A percentile compares a stretch with the other conserved stretches of the same genome.
Conservation (phyloP, 768 basidiomycete genomes). For the Lactarius hengduanensis region DNA sequence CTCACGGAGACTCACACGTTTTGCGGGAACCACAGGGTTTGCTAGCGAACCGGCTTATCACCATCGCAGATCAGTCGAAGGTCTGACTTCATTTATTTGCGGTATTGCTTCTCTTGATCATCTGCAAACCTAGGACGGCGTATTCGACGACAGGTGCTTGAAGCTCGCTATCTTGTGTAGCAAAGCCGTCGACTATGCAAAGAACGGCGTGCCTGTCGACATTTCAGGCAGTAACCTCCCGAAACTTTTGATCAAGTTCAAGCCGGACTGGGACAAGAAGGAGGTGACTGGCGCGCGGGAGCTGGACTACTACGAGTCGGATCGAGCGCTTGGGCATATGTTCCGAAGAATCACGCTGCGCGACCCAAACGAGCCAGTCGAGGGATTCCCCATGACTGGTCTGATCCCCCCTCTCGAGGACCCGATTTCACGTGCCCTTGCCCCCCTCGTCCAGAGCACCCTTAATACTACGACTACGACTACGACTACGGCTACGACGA, state of each 20-base stretch:
- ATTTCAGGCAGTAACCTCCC: conserved; percentile 50
- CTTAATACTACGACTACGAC: too few species aligned
- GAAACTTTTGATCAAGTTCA: conserved; percentile 56
- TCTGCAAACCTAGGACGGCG: conserved; percentile 50
- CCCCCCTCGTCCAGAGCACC: too few species aligned
- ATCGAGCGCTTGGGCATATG: too few species aligned
- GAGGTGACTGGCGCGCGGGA: too few species aligned
- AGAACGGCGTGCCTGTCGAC: conserved; percentile 67
- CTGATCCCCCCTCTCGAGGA: too few species aligned
- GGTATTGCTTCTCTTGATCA: not conserved
- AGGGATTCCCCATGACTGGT: too few species aligned
- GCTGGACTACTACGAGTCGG: too few species aligned
- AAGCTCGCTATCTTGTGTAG: conserved; percentile 57
- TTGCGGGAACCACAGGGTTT: conserved; percentile 49
- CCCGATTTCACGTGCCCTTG: too few species aligned
- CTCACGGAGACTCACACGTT: not conserved
- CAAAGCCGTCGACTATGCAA: conserved; percentile 77
- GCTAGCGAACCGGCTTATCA: conserved; percentile 59
- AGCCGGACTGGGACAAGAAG: conserved; percentile 69
- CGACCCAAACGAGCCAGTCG: too few species aligned
- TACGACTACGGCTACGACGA: too few species aligned
- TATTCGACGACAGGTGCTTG: conserved; percentile 55
- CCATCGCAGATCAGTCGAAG: conserved; percentile 75
- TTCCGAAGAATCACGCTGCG: too few species aligned
- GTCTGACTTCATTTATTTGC: conserved; percentile 37